Base-by-base conservation (phyloP, 495 filamentous ascomycete species). In the Podospora pseudoanserina region DNA sequence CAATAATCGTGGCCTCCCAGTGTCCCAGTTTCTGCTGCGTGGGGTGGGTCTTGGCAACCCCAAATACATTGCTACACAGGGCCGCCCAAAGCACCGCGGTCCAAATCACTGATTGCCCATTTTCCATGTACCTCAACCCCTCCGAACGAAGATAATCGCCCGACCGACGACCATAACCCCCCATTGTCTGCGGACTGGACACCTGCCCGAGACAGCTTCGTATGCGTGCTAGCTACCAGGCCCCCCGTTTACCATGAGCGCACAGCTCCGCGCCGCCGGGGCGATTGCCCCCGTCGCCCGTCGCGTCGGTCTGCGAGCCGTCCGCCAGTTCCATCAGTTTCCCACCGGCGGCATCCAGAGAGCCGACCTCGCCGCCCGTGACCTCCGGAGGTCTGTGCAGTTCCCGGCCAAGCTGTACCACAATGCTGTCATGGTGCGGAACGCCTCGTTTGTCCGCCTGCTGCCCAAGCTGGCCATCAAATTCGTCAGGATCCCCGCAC, bases 381-480 rank as follows among this genome's bases (percentile, higher is more conserved):
- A 87, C 57, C 75, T 82, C 54, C 81, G 88, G 65, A 81, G 87
- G 60, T 86, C 88, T 70, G 83, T 86, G 75, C 93, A 92, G 89
- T 91, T 92, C 15, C 80, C 89, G 30, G 91, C 91, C 7, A 93
- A 90, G 74, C 83, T 86, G 15, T 88, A 96, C 67, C 93, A 97
- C 77, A 92, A 96, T 82, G 87, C 93, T 19, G 90, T 93, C 67
- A 88, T 90, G 27, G 90, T 94, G 15, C 89, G 95, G 64, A 90
- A 89, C 67, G 91, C 92, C 57, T 97, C 94, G 5, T 98, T 98
- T 75, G 85, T 84, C 6, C 86, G 95, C 62, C 85, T 91, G 62
- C 83, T 99, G n/a, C 95, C 95, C 2, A 91, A 92, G 74, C 84
- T 99, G 55, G 88, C 94, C 9, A 72, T 96, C 71, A 99, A 97